Evolutionary conservation across 116 monocot genomes (phyloP), one percentile per base, ranked within the genome.

Genomic region (Dioscorea cayenensis): DNA sequence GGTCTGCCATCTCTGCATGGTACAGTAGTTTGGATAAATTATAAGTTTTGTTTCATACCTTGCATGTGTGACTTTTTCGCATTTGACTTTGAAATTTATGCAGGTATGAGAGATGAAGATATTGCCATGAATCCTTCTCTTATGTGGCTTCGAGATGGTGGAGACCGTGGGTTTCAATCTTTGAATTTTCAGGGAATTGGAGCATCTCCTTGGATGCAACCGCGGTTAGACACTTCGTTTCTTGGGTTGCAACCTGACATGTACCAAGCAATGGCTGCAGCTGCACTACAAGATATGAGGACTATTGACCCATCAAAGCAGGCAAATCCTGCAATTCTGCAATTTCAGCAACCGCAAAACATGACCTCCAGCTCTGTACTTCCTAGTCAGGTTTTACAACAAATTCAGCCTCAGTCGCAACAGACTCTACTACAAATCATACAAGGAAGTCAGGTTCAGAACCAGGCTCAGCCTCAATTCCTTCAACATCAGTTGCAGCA

Each of bases 221-320:
- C 86, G 14, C 77, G 86, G 49, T 32, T 89, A 14, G 80, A 84
- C 73, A 37, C 83, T 18, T 76, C 88, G 6, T 63, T 86, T 63
- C 84, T 90, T 63, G 86, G 84, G n/a, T 37, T 95, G 59, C 91
- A 95, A 71, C 84, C 91, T 59, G 95, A 91, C 36, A 73, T 86
- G 75, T 91, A 87, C 75, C 95, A 91, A 70, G 71, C 87, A 70
- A 79, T 87, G 81, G 78, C 90, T 77, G 71, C 80, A 36, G 84
- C 84, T 20, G 81, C 84, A 36, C 72, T 87, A 68, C 84, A 86
- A 75, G 89, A 90, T 37, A 84, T 86, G 71, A 79, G 89, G 75
- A 63, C 69, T 43, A 48, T 77, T 35, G 86, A 84, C 77, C 75
- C 75, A 63, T 73, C 81, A 36, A 94, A 90, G 69, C 84, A 87